Evolutionary conservation across 129 eudicot species (phyloP).

Genomic region (Helianthus annuus): DNA sequence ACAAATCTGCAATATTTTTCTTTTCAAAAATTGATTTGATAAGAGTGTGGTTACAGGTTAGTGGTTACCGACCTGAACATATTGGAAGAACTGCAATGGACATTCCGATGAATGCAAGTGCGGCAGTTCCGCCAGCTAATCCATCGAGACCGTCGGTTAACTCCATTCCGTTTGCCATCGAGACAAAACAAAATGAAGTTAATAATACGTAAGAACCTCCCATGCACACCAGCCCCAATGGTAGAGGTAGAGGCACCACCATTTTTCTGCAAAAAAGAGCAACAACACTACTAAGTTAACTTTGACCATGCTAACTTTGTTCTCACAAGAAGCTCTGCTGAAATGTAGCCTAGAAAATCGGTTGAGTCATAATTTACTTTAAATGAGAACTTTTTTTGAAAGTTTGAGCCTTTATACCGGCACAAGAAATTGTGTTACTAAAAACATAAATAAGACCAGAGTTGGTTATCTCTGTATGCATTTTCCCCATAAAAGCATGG

Average conservation of each 20-base stretch:
- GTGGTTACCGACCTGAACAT: constrained; percentile 58
- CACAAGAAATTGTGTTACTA: background rate
- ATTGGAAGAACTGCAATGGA: constrained; percentile 96
- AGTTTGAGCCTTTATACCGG: background rate
- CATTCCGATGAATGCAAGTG: constrained; percentile 92
- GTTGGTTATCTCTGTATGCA: background rate
- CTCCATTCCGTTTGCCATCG: constrained; percentile 72
- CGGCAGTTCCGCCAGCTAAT: constrained; percentile 91
- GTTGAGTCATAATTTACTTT: background rate
- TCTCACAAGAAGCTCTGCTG: background rate
- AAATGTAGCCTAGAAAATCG: background rate
- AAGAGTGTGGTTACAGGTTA: background rate
- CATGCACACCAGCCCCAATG: constrained; percentile 75
- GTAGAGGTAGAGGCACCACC: constrained; percentile 92
- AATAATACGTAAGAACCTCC: constrained; percentile 66
- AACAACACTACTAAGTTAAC: background rate
- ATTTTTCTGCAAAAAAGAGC: constrained; percentile 59
- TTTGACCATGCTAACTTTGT: constrained; percentile 6
- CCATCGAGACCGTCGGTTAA: constrained; percentile 86
- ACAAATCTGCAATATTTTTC: background rate
- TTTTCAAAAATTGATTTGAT: background rate
- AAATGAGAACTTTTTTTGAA: background rate
- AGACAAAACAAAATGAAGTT: constrained; percentile 68
- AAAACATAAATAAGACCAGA: background rate
- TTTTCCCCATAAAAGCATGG: background rate